phyloP scores from a whole-genome alignment of 1,284 basidiomycete species.

The Ceratobasidium sp. region DNA sequence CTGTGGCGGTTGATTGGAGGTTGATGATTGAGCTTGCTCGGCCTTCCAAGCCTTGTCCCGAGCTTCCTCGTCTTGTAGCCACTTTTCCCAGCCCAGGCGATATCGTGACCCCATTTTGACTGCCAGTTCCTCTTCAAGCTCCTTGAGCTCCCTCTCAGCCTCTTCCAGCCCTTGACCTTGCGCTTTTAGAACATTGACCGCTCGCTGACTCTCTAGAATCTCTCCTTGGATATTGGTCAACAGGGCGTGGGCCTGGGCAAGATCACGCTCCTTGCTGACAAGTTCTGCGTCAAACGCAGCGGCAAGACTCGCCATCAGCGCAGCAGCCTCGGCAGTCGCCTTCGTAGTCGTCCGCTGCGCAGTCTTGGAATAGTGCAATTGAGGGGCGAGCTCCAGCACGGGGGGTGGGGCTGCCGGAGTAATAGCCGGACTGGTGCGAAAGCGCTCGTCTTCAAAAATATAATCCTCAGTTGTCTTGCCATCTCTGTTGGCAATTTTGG shows the following conservation, averaged over 20 bases:
- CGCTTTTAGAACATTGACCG: conserved; percentile 71
- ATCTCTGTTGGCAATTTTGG: conserved; percentile 94
- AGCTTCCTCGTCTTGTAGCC: conserved; percentile 83
- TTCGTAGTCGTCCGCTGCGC: conserved; percentile 88
- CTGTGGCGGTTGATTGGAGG: not conserved
- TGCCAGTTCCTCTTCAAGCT: conserved; percentile 71
- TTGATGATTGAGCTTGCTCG: conserved; percentile 23
- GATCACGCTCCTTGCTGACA: conserved; percentile 89
- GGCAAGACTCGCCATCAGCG: conserved; percentile 88
- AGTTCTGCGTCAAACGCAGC: conserved; percentile 94
- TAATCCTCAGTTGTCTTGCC: conserved; percentile 99
- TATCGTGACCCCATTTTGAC: conserved; percentile 81
- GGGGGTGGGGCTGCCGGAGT: conserved; percentile 8
- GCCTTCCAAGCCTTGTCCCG: conserved; percentile 61
- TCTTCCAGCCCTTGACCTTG: conserved; percentile 75
- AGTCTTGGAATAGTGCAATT: conserved; percentile 85
- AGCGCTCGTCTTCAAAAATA: conserved; percentile 97
- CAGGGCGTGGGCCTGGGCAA: conserved; percentile 87
- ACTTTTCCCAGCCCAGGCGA: conserved; percentile 88
- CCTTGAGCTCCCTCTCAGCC: conserved; percentile 64
- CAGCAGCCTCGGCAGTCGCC: conserved; percentile 83
- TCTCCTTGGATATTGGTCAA: conserved; percentile 90
- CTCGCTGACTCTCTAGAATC: conserved; percentile 85
- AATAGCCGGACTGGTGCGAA: conserved; percentile 57
- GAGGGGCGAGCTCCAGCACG: conserved; percentile 58